Evolutionary conservation across 2,329 filamentous ascomycete species (phyloP).

Genomic region (Thelonectria olida): DNA sequence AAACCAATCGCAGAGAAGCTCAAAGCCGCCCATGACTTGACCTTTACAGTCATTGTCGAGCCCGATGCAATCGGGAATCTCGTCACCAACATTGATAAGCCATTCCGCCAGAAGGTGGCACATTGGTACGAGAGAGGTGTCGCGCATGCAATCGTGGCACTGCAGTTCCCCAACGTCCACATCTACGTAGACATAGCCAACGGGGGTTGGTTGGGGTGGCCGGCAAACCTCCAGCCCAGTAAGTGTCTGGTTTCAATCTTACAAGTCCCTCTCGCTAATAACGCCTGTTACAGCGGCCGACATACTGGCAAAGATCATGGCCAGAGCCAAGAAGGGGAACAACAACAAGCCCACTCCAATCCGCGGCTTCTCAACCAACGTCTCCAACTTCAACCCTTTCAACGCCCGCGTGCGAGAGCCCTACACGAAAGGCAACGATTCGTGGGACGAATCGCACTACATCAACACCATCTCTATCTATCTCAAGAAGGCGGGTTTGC

Average conservation of each 20-base stretch:
- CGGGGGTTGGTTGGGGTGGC: conserved; percentile 16
- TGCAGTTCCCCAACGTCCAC: conserved; percentile 12
- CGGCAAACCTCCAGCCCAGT: conserved; percentile 7
- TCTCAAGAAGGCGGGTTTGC: conserved; percentile 1
- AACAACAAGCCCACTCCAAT: background rate
- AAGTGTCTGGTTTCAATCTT: background rate
- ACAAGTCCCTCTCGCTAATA: background rate
- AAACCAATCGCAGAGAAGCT: conserved; percentile 14
- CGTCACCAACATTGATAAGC: background rate
- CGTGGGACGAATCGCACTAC: conserved; percentile 18
- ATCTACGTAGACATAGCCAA: conserved; percentile 14
- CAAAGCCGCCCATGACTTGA: background rate
- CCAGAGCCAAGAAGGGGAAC: background rate
- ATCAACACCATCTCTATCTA: conserved; percentile 1
- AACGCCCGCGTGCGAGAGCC: background rate
- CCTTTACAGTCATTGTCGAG: conserved; percentile 15
- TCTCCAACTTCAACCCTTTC: conserved; percentile 18
- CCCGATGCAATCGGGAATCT: conserved; percentile 16
- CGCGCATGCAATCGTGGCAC: conserved; percentile 6
- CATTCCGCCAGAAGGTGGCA: background rate
- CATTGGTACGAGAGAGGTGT: conserved; percentile 9
- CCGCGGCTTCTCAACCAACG: conserved; percentile 16
- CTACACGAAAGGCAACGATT: background rate
- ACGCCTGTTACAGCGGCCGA: background rate
- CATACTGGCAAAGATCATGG: background rate